These are phyloP conservation scores for Nyssa sinensis DNA, from an alignment of 148 eudicot species.

Conservation along the genomic window DNA sequence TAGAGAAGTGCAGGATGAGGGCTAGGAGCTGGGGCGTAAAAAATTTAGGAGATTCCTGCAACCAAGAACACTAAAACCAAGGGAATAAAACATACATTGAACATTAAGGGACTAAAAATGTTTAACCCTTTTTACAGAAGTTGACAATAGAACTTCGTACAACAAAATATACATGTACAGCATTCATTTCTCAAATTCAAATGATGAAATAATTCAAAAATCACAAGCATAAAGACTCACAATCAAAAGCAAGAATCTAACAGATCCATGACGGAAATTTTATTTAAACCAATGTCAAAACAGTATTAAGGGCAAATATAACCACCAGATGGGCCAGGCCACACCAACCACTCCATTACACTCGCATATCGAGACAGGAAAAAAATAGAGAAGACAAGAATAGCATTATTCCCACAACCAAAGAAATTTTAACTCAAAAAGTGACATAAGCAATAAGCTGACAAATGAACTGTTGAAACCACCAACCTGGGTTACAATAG, in stretches of 20 bases:
- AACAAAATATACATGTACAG: no score
- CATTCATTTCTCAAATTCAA: no score
- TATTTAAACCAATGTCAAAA: not conserved
- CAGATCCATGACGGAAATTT: no score
- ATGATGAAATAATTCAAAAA: not conserved
- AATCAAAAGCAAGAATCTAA: not conserved
- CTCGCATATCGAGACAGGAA: not conserved
- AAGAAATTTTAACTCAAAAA: not conserved
- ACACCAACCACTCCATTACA: not conserved
- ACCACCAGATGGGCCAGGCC: not conserved
- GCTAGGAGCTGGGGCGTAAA: not conserved
- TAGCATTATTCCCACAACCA: not conserved
- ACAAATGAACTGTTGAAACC: not conserved
- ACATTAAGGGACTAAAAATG: no score
- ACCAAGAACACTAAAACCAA: not conserved
- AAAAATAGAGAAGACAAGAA: not conserved
- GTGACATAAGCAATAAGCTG: no score
- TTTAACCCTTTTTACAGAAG: not conserved
- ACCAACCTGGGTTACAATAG: slow-evolving; percentile 77
- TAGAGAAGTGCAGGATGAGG: not conserved
- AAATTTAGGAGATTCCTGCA: not conserved
- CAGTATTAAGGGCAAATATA: not conserved
- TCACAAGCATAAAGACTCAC: not conserved
- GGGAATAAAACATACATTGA: no score
- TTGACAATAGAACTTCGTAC: not conserved